phyloP scores from a whole-genome alignment of 495 filamentous ascomycete species.

The Cercophora samala region DNA sequence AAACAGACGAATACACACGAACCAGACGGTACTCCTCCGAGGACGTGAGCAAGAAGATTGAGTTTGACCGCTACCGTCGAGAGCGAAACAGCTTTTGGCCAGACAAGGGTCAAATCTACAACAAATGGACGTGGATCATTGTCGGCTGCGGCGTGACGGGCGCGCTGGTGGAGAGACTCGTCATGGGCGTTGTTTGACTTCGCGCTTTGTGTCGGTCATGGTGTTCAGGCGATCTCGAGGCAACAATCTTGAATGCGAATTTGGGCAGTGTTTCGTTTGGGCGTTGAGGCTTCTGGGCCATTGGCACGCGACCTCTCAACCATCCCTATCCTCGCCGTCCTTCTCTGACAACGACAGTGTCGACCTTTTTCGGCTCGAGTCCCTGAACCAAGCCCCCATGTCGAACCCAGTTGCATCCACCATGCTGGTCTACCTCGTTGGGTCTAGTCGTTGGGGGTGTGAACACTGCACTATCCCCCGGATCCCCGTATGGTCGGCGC shows the following conservation, averaged over 20 bases:
- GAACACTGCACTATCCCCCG: no score
- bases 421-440: no score
- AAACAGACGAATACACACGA: slow-evolving; percentile 48
- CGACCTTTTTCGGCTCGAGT: no score
- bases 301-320: neutral
- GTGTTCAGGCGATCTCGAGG: neutral
- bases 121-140: slow-evolving; percentile 55
- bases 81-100: slow-evolving; percentile 61
- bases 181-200: slow-evolving; percentile 12
- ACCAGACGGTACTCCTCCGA: slow-evolving; percentile 46
- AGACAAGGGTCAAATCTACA: slow-evolving; percentile 41
- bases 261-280: neutral
- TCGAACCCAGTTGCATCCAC: no score
- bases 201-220: neutral
- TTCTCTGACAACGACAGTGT: no score
- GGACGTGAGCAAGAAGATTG: slow-evolving; percentile 47
- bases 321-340: no score
- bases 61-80: slow-evolving; percentile 47
- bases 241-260: neutral
- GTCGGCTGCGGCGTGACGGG: slow-evolving; percentile 43
- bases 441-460: no score
- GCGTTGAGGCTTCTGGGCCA: neutral
- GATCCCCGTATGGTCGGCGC: no score
- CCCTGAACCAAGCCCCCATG: no score
- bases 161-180: slow-evolving; percentile 26